phyloP scores from a whole-genome alignment of 1,284 basidiomycete genomes.

The Xerocomus nothofagi region DNA sequence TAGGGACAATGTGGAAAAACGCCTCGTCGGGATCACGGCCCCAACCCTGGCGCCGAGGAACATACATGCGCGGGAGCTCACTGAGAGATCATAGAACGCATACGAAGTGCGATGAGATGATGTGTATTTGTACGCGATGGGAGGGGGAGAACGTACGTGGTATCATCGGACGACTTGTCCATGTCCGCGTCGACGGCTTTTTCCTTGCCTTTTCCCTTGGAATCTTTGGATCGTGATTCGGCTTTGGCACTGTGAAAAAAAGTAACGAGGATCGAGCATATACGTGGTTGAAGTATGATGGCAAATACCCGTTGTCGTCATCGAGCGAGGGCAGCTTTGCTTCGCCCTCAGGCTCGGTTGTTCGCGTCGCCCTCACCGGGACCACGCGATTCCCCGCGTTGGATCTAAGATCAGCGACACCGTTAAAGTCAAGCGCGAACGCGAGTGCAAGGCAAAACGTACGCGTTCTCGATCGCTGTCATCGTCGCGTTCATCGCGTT shows the following conservation, averaged over 20 bases:
- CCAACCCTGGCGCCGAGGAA: neutral
- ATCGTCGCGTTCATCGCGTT: neutral
- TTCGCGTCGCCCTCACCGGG: neutral
- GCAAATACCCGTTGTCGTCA: neutral
- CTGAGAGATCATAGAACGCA: too few relatives aligned
- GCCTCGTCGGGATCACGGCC: constrained; percentile 10
- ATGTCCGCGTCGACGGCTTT: neutral
- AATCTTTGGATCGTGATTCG: neutral
- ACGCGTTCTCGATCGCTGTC: neutral
- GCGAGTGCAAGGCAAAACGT: neutral
- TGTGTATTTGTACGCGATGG: neutral
- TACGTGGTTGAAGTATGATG: too few relatives aligned
- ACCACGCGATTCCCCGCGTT: neutral
- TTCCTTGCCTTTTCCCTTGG: constrained; percentile 1
- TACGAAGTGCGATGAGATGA: neutral
- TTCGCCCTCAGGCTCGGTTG: neutral
- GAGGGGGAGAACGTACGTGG: neutral
- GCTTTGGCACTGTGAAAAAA: neutral
- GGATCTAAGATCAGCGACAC: neutral
- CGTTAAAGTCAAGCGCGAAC: neutral
- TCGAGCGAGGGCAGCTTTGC: too few relatives aligned
- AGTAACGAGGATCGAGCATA: neutral
- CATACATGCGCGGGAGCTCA: too few relatives aligned
- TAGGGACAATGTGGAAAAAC: constrained; percentile 13
- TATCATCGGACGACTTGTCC: too few relatives aligned